Evolutionary conservation across 352 stramenopile genomes (phyloP), one percentile per base, ranked within the genome.

Genomic region (Pythium coloratum): DNA sequence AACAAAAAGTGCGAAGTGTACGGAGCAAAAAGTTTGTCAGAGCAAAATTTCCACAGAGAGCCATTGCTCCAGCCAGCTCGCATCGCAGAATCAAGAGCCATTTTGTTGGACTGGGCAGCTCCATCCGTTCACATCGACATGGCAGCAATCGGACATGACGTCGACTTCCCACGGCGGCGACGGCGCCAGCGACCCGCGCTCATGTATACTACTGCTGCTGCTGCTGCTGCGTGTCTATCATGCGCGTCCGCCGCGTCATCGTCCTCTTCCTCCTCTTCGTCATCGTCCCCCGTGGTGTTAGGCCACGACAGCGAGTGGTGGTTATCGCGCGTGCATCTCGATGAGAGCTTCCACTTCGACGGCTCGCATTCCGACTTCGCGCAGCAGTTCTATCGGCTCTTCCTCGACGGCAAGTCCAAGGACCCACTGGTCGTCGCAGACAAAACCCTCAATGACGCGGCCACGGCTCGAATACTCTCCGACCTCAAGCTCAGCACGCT

Each of bases 311-410:
- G 26, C 20, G 53, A 72, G 8, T 72, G 66, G 66, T 72, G 59
- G 59, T 53, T 56, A 13, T 46, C 55, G 32, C 60, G 54, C 20
- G 49, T 86, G 49, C 67, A 75, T 13, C 34, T 84, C n/a, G 68
- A 77, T 28, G 72, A 84, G n/a, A 55, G 67, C 51, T 84, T 82
- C 59, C 30, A 60, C 50, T 81, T 85, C 49, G 76, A 88, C 53
- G 77, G 76, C 33, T 71, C 69, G 6, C 76, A 82, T 54, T 80
- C 79, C 4, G 77, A 88, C 61, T 81, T 82, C n/a, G 75, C 76
- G 13, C 73, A 85, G 55, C 79, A 88, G 47, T 86, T 82, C 62
- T 86, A 81, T 55, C 70, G 71, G 47, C 70, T 78, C 40, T 82
- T 76, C 62, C 42, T 84, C 12, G 65, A 69, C 28, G 78, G 73